Evolutionary conservation across 352 stramenopile species (phyloP), one percentile per base, ranked within the genome.

Genomic region (Blastocystis sp.): DNA sequence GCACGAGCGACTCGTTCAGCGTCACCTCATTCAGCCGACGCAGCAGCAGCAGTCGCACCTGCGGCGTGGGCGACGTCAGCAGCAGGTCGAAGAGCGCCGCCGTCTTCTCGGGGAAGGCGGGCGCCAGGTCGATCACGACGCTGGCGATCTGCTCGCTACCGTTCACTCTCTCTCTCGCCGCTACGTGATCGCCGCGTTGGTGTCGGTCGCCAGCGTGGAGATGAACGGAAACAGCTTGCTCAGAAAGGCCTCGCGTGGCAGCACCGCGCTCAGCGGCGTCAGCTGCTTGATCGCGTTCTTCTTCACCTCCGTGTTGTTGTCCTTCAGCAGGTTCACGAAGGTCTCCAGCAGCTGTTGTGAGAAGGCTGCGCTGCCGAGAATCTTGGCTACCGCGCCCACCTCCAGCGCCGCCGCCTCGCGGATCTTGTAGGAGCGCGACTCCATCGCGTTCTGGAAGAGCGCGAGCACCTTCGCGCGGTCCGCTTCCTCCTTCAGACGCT

Each of bases 201-300:
- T 48, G 16, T 81, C 69, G 18, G 69, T 57, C 4, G 69, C 69
- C 46, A 81, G 46, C 21, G 69, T 42, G 24, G 69, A 21, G 21
- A 81, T 24, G 36, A 81, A 81, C 36, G 27, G 29, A n/a, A 49
- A 81, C 40, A 81, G 34, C 53, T 81, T 81, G 2, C 63, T 16
- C 18, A 81, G 53, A 44, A 81, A 81, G 46, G 40, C 36, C 18
- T 63, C 34, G 21, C 44, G 27, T 14, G 24, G 21, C 14, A 81
- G 32, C 1, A 48, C 36, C 0, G 32, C 63, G 24, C 42, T 29
- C 48, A 81, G 69, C 36, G 49, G n/a, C 21, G 44, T 63, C 18
- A 81, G 53, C 40, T 81, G 69, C 14, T 64, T 81, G 46, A 81
- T 81, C 0, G 69, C 69, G 40, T 81, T 81, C 69, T 81, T 81